Evolutionary conservation across 2,329 filamentous ascomycete genomes (phyloP).

Genomic region (Penicillium sclerotigenum): DNA sequence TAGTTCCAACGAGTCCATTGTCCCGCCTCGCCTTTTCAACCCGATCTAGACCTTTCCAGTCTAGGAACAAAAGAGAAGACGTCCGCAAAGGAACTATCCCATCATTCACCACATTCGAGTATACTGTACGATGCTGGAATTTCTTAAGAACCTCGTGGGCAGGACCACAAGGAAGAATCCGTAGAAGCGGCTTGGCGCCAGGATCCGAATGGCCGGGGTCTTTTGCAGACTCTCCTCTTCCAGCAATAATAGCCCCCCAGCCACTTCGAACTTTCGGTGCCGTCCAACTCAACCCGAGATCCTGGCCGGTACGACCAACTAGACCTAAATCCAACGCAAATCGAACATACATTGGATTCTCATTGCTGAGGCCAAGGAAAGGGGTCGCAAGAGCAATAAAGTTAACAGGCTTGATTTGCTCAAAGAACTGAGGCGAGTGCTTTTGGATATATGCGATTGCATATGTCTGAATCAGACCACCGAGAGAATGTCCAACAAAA

Average conservation of each 20-base stretch:
- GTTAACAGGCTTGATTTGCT: constrained; percentile 80
- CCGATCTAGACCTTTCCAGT: constrained; percentile 89
- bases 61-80: constrained; percentile 91
- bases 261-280: constrained; percentile 80
- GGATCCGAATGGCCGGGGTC: constrained; percentile 62
- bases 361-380: constrained; percentile 88
- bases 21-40: constrained; percentile 93
- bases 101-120: constrained; percentile 97
- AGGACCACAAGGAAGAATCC: constrained; percentile 86
- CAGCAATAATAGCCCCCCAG: constrained; percentile 83
- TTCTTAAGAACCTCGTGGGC: constrained; percentile 82
- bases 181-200: constrained; percentile 80
- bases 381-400: constrained; percentile 86
- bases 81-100: constrained; percentile 93
- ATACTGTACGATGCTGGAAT: constrained; percentile 87
- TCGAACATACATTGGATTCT: constrained; percentile 95
- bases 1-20: constrained; percentile 85
- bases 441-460: constrained; percentile 96
- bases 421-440: constrained; percentile 87
- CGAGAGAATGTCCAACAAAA: constrained; percentile 88
- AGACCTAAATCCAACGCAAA: constrained; percentile 95
- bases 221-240: constrained; percentile 60
- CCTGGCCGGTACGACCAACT: constrained; percentile 92
- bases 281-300: constrained; percentile 91
- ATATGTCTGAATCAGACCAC: constrained; percentile 87